A percentile compares a stretch with the other conserved stretches of the same genome.
These are phyloP conservation scores for Coemansia sp. DNA, from an alignment of 192 early-diverging fungal genomes.

Conservation along the genomic window DNA sequence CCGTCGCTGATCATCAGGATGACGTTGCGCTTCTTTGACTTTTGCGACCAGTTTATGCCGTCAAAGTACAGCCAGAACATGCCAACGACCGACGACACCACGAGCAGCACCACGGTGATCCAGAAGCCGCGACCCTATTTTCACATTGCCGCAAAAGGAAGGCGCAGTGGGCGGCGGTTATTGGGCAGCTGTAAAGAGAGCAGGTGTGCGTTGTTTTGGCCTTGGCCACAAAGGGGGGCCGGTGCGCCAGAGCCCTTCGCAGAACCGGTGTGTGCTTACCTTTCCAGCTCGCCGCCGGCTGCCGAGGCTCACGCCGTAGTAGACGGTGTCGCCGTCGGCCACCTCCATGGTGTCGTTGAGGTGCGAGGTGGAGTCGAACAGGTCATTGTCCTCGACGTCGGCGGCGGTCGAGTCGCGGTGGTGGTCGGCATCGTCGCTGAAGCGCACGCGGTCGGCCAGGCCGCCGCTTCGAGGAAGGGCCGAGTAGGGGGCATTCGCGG, in stretches of 20 bases:
- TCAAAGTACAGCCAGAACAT: constrained; percentile 46
- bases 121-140: constrained; percentile 46
- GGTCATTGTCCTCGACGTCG: constrained; percentile 46
- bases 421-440: constrained; percentile 13
- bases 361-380: constrained; percentile 24
- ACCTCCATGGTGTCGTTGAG: constrained; percentile 25
- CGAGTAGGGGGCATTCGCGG: constrained; percentile 25
- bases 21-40: constrained; percentile 66
- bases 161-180: background rate
- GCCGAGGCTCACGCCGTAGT: constrained; percentile 39
- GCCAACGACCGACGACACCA: constrained; percentile 42
- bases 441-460: constrained; percentile 22
- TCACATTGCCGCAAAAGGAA: background rate
- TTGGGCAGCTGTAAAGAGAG: background rate
- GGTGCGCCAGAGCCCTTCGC: no score
- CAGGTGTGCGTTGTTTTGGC: background rate
- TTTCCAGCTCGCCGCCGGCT: constrained; percentile 29
- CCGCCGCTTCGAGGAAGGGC: constrained; percentile 23
- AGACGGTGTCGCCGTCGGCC: constrained; percentile 40
- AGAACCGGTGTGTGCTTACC: constrained; percentile 7
- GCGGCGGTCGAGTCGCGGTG: constrained; percentile 15
- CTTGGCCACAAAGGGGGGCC: constrained; percentile 1
- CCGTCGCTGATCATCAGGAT: constrained; percentile 95
- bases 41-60: constrained; percentile 49
- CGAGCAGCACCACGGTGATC: constrained; percentile 33